phyloP scores from a whole-genome alignment of 2,329 filamentous ascomycete species.

The Pseudogymnoascus sp. region DNA sequence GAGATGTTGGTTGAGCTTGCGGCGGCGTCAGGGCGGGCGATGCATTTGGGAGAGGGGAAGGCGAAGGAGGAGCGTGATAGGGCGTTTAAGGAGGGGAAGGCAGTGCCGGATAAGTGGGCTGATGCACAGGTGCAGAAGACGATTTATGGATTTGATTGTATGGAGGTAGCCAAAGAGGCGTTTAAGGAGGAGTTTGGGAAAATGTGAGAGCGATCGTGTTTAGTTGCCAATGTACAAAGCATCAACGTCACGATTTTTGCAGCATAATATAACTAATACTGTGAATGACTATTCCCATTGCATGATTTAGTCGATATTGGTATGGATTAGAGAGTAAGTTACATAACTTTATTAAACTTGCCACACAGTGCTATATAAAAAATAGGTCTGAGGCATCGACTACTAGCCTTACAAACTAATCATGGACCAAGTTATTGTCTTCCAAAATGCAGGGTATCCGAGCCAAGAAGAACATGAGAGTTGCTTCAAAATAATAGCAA shows the following conservation, averaged over 20 bases:
- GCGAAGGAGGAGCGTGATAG: constrained; percentile 53
- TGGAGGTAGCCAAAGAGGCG: constrained; percentile 44
- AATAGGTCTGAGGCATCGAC: background rate
- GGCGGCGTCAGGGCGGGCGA: constrained; percentile 42
- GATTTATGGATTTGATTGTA: constrained; percentile 59
- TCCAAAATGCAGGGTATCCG: background rate
- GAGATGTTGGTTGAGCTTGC: constrained; percentile 45
- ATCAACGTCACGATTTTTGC: background rate
- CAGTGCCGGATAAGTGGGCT: constrained; percentile 59
- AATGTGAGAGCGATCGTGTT: background rate
- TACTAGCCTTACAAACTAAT: background rate
- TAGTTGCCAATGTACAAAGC: background rate
- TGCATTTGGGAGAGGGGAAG: constrained; percentile 52
- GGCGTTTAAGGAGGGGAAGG: constrained; percentile 45
- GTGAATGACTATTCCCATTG: background rate
- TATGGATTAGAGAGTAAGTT: background rate
- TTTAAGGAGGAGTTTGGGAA: constrained; percentile 41
- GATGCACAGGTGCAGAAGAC: constrained; percentile 61
- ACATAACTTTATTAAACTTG: too few species aligned
- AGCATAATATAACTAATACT: background rate
- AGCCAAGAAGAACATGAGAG: background rate
- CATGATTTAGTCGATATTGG: background rate
- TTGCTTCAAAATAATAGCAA: background rate
- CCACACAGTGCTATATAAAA: background rate
- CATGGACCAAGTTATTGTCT: background rate